Evolutionary conservation across 768 basidiomycete genomes (phyloP).

Genomic region (Amanita pseudoporphyria): DNA sequence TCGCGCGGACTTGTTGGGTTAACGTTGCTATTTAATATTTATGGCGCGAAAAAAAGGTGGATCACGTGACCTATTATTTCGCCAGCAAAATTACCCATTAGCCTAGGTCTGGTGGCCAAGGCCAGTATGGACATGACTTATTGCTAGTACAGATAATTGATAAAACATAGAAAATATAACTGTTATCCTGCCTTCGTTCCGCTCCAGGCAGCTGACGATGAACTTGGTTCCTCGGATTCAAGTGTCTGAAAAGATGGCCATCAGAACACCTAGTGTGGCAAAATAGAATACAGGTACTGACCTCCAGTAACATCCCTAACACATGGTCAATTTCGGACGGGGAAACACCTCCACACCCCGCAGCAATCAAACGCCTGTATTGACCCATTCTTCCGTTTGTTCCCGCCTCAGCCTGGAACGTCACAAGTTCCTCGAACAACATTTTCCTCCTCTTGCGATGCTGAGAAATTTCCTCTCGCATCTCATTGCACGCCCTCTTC

Average conservation of each 20-base stretch:
- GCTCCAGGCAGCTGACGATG: slow-evolving; percentile 42
- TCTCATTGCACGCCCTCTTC: slow-evolving; percentile 42
- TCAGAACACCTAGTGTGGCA: not conserved
- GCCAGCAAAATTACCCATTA: too few relatives aligned
- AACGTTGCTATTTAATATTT: too few relatives aligned
- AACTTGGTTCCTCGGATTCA: slow-evolving; percentile 73
- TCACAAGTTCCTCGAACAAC: slow-evolving; percentile 67
- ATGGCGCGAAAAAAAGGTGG: too few relatives aligned
- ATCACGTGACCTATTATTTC: too few relatives aligned
- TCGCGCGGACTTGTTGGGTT: too few relatives aligned
- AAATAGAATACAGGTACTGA: slow-evolving; percentile 21
- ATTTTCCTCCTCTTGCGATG: slow-evolving; percentile 60
- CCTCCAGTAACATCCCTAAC: slow-evolving; percentile 78
- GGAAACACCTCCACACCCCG: slow-evolving; percentile 82
- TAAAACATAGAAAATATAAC: not conserved
- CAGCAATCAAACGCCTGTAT: slow-evolving; percentile 81
- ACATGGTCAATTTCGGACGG: slow-evolving; percentile 85
- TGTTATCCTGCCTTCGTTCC: slow-evolving; percentile 25
- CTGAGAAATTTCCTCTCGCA: slow-evolving; percentile 57
- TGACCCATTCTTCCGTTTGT: slow-evolving; percentile 84
- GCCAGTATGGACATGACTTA: too few relatives aligned
- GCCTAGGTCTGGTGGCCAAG: too few relatives aligned
- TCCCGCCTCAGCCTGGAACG: slow-evolving; percentile 82
- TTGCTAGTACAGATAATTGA: not conserved
- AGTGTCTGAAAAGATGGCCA: slow-evolving; percentile 41